Evolutionary conservation across 2,329 filamentous ascomycete genomes (phyloP), one percentile per base, ranked within the genome.

Genomic region (Aureobasidium sp.): DNA sequence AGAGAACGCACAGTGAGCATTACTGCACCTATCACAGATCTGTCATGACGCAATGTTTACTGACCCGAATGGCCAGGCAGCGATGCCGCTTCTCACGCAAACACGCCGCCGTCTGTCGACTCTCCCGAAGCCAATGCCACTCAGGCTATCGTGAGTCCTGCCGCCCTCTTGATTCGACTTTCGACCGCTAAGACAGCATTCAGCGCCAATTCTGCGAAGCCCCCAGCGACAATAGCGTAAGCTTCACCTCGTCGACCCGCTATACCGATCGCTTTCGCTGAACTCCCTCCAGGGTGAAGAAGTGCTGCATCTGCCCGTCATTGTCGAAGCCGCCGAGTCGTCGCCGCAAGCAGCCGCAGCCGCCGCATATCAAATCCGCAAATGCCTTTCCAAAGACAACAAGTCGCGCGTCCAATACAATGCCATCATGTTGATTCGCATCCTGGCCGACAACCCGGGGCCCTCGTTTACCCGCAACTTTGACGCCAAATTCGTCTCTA

Each of bases 261-360:
- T 2, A 6, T 8, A 56, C 11, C 15, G 3, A 8, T 14, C 2
- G 25, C 17, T 41, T 17, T 48, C 57, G 29, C 42, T 53, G n/a
- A 62, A 36, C 36, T 34, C 22, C 15, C 47, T 25, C 29, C 74
- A 91, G 83, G 90, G 87, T 71, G 89, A 95, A 74, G 94, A 97
- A 78, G 91, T 96, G 66, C 86, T 96, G 64, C 90, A 92, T 72
- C 87, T 97, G 39, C 94, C 94, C 9, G 85, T 87, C 63, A 97
- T 99, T 67, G 94, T 99, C 78, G 94, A 97, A 71, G 85, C 89
- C 58, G 92, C 92, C 79, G 94, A 97, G 74, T 96, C 92, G 31
- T 96, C 90, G 51, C 93, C 94, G 9, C 79, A 81, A 51, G 94
- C 94, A 6, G 92, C 93, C 27, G 85, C 87, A 66, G 89, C 92